Evolutionary conservation across 2,329 filamentous ascomycete genomes (phyloP).

Genomic region (Fusarium liriodendri): DNA sequence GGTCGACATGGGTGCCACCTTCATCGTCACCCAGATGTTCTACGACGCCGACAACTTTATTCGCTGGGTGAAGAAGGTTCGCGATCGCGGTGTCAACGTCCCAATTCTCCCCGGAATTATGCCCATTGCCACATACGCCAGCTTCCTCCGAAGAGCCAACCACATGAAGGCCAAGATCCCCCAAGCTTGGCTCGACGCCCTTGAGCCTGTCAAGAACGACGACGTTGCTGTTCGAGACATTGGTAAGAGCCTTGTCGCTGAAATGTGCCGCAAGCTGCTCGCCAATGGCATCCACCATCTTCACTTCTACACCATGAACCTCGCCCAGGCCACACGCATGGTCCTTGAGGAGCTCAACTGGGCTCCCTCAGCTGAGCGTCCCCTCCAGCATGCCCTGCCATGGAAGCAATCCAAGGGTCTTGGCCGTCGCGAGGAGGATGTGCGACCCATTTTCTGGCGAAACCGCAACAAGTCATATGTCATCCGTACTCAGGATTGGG

Average conservation of each 20-base stretch:
- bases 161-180: slow-evolving; percentile 92
- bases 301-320: slow-evolving; percentile 99
- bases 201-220: slow-evolving; percentile 97
- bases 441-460: slow-evolving; percentile 98
- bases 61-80: slow-evolving; percentile 87
- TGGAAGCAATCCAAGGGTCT: slow-evolving; percentile 96
- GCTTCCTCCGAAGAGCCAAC: slow-evolving; percentile 88
- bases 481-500: slow-evolving; percentile 96
- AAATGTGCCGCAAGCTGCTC: slow-evolving; percentile 90
- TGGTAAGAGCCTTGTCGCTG: slow-evolving; percentile 86
- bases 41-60: slow-evolving; percentile 98
- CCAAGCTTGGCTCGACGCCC: slow-evolving; percentile 78
- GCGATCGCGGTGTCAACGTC: slow-evolving; percentile 83
- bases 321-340: slow-evolving; percentile 93
- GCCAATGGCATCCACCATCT: slow-evolving; percentile 85
- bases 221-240: slow-evolving; percentile 92
- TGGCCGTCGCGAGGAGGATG: slow-evolving; percentile 90
- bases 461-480: slow-evolving; percentile 97
- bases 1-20: slow-evolving; percentile 91
- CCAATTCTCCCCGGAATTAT: slow-evolving; percentile 90
- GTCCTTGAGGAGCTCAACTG: slow-evolving; percentile 90
- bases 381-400: slow-evolving; percentile 88
- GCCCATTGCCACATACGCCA: slow-evolving; percentile 91
- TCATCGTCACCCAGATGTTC: slow-evolving; percentile 99
- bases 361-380: slow-evolving; percentile 80